These are phyloP conservation scores for Mortierella hygrophila DNA, from an alignment of 192 early-diverging fungal genomes.

Conservation along the genomic window DNA sequence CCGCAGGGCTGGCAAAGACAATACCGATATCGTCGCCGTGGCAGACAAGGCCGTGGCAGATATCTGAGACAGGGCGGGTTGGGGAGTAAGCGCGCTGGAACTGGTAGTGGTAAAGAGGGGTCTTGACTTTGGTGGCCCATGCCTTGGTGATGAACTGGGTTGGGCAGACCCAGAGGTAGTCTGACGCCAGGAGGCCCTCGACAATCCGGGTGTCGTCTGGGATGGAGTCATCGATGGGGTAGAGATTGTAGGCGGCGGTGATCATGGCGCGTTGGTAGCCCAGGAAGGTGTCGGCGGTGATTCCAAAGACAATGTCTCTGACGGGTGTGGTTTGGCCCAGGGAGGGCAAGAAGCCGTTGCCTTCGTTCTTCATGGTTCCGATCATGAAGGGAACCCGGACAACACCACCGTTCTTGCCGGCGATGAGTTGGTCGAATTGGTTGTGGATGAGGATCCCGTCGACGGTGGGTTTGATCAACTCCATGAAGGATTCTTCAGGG, in stretches of 20 bases:
- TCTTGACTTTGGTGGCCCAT: slow-evolving; percentile 5
- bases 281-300: slow-evolving; percentile 11
- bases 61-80: slow-evolving; percentile 1
- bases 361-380: slow-evolving; percentile 36
- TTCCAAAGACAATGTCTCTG: slow-evolving; percentile 2
- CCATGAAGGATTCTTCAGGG: slow-evolving; percentile 26
- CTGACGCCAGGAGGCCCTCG: slow-evolving; percentile 9
- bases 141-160: slow-evolving; percentile 23
- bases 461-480: slow-evolving; percentile 30
- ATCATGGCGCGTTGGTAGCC: slow-evolving; percentile 33
- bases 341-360: slow-evolving; percentile 27
- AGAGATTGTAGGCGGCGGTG: slow-evolving; percentile 18
- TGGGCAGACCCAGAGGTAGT: slow-evolving; percentile 30
- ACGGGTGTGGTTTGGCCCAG: slow-evolving; percentile 10
- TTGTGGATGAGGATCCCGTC: slow-evolving; percentile 22
- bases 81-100: slow-evolving; percentile 23
- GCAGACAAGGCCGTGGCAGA: slow-evolving; percentile 12
- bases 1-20: slow-evolving; percentile 22
- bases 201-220: slow-evolving; percentile 3
- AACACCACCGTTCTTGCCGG: slow-evolving; percentile 33
- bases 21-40: slow-evolving; percentile 24
- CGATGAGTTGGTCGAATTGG: slow-evolving; percentile 24
- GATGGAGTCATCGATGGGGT: slow-evolving; percentile 20
- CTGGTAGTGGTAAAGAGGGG: slow-evolving; percentile 26
- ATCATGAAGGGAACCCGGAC: slow-evolving; percentile 24